Percentiles rank a stretch among this genome's conserved stretches.
Conservation (phyloP, 2,329 filamentous ascomycete genomes). For the Echinosphaeria canescens region DNA sequence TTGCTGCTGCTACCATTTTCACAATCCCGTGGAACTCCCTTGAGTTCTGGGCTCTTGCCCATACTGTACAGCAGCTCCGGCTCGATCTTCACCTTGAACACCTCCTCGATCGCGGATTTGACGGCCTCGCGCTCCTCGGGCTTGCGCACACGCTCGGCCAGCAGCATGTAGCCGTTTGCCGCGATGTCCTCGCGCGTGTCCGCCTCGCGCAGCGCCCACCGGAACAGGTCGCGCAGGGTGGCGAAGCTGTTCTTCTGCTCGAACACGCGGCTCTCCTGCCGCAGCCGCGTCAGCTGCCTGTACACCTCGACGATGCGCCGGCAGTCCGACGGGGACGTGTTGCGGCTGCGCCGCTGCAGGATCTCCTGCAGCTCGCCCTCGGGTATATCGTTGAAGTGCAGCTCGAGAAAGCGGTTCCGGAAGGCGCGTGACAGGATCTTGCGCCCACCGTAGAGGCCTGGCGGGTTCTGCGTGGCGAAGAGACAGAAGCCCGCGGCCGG, state of each 20-base stretch:
- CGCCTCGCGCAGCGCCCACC: constrained; percentile 76
- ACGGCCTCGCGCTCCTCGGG: constrained; percentile 68
- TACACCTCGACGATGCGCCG: constrained; percentile 84
- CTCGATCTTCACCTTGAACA: constrained; percentile 74
- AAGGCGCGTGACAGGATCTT: constrained; percentile 90
- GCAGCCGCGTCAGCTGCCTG: constrained; percentile 69
- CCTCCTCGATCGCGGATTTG: constrained; percentile 68
- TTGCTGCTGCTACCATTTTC: constrained; percentile 25
- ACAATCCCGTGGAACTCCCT: constrained; percentile 28
- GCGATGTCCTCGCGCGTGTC: constrained; percentile 79
- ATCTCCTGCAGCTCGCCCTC: constrained; percentile 88
- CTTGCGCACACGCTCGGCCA: constrained; percentile 88
- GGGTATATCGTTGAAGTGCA: constrained; percentile 96
- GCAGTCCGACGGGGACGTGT: constrained; percentile 77
- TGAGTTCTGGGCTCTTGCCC: too few relatives aligned
- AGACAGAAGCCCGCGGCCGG: constrained; percentile 95
- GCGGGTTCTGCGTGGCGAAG: constrained; percentile 94
- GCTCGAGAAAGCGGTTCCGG: constrained; percentile 85
- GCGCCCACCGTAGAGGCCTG: constrained; percentile 83
- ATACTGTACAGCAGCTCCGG: constrained; percentile 54
- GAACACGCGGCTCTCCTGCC: constrained; percentile 80
- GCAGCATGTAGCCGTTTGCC: constrained; percentile 83
- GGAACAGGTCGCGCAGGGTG: constrained; percentile 83
- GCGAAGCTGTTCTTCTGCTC: constrained; percentile 97
- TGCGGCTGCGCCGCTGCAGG: constrained; percentile 67